These are phyloP conservation scores for Ulota crispa DNA, from an alignment of 225 moss, liverwort and hornwort genomes.

Conservation along the genomic window DNA sequence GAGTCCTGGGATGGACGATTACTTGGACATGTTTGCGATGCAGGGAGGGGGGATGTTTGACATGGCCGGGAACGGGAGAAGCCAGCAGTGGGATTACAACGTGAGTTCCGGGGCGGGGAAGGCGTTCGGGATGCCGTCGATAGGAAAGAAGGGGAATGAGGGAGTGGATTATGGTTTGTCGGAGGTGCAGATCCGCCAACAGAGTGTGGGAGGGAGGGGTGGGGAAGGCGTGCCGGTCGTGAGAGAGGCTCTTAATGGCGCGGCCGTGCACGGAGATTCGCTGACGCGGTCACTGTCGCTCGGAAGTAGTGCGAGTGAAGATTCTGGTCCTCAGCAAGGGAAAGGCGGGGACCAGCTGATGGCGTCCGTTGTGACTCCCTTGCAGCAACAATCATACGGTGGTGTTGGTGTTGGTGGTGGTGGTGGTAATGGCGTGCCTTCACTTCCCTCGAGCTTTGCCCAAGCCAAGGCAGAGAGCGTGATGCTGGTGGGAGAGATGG, in stretches of 20 bases:
- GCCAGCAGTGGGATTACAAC: slow-evolving; percentile 54
- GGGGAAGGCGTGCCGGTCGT: slow-evolving; percentile 24
- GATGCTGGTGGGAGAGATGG: slow-evolving; percentile 64
- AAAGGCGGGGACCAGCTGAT: slow-evolving; percentile 47
- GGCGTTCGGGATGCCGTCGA: slow-evolving; percentile 39
- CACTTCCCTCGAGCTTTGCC: slow-evolving; percentile 68
- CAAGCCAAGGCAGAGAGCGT: slow-evolving; percentile 81
- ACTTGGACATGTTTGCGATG: slow-evolving; percentile 56
- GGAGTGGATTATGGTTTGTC: slow-evolving; percentile 42
- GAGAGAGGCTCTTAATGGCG: slow-evolving; percentile 42
- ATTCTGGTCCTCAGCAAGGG: slow-evolving; percentile 67
- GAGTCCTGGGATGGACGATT: slow-evolving; percentile 44
- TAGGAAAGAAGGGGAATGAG: slow-evolving; percentile 49
- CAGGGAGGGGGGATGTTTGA: slow-evolving; percentile 41
- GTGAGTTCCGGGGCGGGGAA: slow-evolving; percentile 33
- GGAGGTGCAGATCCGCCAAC: slow-evolving; percentile 50
- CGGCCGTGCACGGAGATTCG: slow-evolving; percentile 42
- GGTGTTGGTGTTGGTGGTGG: slow-evolving; percentile 18
- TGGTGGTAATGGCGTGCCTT: slow-evolving; percentile 69
- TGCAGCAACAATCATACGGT: slow-evolving; percentile 38
- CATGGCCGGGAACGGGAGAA: slow-evolving; percentile 25
- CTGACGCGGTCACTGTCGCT: slow-evolving; percentile 81
- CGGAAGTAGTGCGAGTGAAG: slow-evolving; percentile 94
- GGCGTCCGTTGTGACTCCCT: slow-evolving; percentile 50
- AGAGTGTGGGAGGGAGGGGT: slow-evolving; percentile 21